Evolutionary conservation across 1,139 yeast genomes (phyloP).

Genomic region (Scheffersomyces quercinus): DNA sequence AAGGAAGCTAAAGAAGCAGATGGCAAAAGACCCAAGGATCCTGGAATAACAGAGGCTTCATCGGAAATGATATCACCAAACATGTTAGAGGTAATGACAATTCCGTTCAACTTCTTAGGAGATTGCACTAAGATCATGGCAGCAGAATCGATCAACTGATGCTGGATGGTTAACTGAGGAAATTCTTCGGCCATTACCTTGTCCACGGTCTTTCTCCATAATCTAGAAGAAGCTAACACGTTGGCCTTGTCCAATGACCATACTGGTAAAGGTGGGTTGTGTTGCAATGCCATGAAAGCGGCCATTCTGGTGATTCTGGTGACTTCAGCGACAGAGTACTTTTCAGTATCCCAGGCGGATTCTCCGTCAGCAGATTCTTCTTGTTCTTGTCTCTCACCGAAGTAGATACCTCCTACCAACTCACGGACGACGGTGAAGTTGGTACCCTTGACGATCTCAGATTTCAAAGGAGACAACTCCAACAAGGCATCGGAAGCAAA

Average conservation of each 20-base stretch:
- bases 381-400: constrained; percentile 93
- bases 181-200: constrained; percentile 82
- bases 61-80: constrained; percentile 97
- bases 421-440: constrained; percentile 92
- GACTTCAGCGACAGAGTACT: constrained; percentile 86
- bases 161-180: constrained; percentile 82
- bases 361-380: constrained; percentile 63
- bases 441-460: constrained; percentile 85
- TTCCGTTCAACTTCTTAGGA: constrained; percentile 89
- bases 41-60: constrained; percentile 97
- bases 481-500: constrained; percentile 85
- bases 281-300: constrained; percentile 92
- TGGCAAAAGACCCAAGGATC: constrained; percentile 92
- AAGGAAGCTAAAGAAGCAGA: constrained; percentile 94
- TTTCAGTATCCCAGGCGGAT: constrained; percentile 91
- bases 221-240: constrained; percentile 91
- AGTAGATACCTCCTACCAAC: constrained; percentile 96
- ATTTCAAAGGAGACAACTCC: constrained; percentile 83
- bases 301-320: constrained; percentile 98
- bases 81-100: constrained; percentile 91
- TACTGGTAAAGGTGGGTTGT: constrained; percentile 87
- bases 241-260: constrained; percentile 98
- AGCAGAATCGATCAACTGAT: constrained; percentile 96
- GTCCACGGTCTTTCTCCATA: constrained; percentile 94
- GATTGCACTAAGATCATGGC: constrained; percentile 94